Base-by-base conservation (phyloP, 495 filamentous ascomycete genomes). In the Aspergillus sclerotiicarbonarius region DNA sequence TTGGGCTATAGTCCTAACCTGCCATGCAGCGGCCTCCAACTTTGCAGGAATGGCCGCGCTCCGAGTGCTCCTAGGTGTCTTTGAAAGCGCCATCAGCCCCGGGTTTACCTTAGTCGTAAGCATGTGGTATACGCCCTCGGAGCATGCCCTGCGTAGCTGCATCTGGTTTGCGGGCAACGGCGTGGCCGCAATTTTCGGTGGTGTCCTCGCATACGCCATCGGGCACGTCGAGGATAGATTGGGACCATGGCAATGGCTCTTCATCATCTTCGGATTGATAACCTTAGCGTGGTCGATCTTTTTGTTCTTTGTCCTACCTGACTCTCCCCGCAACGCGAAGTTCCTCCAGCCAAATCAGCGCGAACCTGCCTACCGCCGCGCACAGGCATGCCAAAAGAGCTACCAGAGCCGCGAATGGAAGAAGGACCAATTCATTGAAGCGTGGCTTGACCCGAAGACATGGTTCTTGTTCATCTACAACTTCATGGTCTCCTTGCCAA, bases 201-300 rank as follows among this genome's bases (percentile, higher is more conserved):
- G 78, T 0, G 63, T 82, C 13, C 69, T 82, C n/a, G 76, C 71
- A 20, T 83, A 80, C 67, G 80, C 75, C 51, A 79, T 82, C 49
- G 77, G 74, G 19, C 74, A 80, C 44, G 80, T 82, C 64, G 68
- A 62, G 7, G 74, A 76, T 8, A 71, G 71, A 7, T 32, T 59
- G n/a, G 51, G 32, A 6, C 25, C 52, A 20, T 54, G 58, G 51
- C 46, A 48, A 46, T 60, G 58, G 58, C 37, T 60, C 16, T 60
- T 60, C 20, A 55, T 60, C 16, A 60, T 60, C 33, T 60, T 60
- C 21, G 58, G 58, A 0, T 16, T 60, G 18, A 35, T 60, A 5
- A 51, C 58, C n/a, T 33, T 60, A 6, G 46, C 46, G 3, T 60
- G 53, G 32, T 53, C 51, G 1, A 32, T 55, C 19, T 37, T 60